A percentile compares a stretch with the other conserved stretches of the same genome.
Conservation (phyloP, 2,329 filamentous ascomycete species). For the Penicillium freii region DNA sequence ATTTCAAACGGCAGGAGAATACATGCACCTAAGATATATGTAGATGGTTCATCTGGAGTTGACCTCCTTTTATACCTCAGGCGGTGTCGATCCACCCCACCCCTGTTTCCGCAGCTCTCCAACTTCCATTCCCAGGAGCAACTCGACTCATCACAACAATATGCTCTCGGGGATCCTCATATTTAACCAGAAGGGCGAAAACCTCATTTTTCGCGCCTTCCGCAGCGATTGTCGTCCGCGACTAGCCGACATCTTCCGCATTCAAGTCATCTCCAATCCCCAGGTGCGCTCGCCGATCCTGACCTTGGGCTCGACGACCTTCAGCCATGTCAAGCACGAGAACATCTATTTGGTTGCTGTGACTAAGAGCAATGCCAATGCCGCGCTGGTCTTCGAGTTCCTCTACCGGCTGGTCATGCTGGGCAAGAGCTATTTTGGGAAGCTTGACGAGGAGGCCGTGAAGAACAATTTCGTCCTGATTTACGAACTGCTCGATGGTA, state of each 20-base stretch:
- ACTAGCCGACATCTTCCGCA: constrained; percentile 97
- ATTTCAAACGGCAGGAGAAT: too few relatives aligned
- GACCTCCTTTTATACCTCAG: constrained; percentile 13
- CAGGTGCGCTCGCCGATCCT: constrained; percentile 97
- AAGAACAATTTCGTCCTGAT: constrained; percentile 99
- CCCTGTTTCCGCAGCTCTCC: constrained; percentile 14
- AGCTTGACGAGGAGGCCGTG: constrained; percentile 98
- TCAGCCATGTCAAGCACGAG: constrained; percentile 99
- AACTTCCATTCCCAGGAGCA: constrained; percentile 12
- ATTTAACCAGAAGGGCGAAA: constrained; percentile 99
- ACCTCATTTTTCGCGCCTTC: constrained; percentile 98
- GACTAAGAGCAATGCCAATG: constrained; percentile 99
- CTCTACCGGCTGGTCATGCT: constrained; percentile 87
- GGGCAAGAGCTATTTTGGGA: constrained; percentile 95
- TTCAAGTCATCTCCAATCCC: constrained; percentile 97
- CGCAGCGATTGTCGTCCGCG: constrained; percentile 97
- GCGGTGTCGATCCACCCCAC: constrained; percentile 22
- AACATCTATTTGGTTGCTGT: constrained; percentile 98
- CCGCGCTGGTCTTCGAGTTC: constrained; percentile 96
- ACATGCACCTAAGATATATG: too few relatives aligned
- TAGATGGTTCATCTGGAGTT: not conserved
- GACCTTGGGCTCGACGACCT: constrained; percentile 94
- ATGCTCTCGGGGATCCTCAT: constrained; percentile 98
- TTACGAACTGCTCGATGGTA: constrained; percentile 93
- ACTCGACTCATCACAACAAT: constrained; percentile 35